A percentile compares a stretch with the other conserved stretches of the same genome.
Evolutionary conservation across 108 stramenopile genomes (phyloP).

Genomic region (Fistulifera solaris): DNA sequence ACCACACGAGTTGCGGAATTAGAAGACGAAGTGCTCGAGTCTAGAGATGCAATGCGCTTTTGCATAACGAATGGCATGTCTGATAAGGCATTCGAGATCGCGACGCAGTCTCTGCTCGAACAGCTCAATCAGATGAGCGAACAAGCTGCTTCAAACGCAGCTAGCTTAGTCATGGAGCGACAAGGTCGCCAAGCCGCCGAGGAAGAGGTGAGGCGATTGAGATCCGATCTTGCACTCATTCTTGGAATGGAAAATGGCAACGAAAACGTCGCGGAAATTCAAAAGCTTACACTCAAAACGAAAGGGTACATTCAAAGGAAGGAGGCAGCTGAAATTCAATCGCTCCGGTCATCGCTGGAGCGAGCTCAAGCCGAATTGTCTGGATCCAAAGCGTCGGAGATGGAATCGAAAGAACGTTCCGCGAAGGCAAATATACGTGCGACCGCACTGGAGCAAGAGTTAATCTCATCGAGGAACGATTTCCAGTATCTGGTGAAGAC

Average conservation of each 20-base stretch:
- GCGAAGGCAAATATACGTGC: conserved; percentile 47
- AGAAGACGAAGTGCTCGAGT: conserved; percentile 32
- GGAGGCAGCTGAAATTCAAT: conserved; percentile 61
- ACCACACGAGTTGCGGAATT: conserved; percentile 4
- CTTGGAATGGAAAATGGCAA: conserved; percentile 47
- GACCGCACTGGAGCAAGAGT: conserved; percentile 63
- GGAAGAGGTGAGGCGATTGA: conserved; percentile 41
- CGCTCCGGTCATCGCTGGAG: conserved; percentile 45
- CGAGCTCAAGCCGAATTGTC: conserved; percentile 55
- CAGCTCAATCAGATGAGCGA: conserved; percentile 50
- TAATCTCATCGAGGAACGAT: conserved; percentile 57
- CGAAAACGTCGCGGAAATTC: conserved; percentile 24
- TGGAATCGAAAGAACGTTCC: conserved; percentile 45
- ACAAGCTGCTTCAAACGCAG: conserved; percentile 29
- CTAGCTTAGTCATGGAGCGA: conserved; percentile 29
- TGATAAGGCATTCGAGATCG: conserved; percentile 52
- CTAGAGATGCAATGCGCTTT: conserved; percentile 51
- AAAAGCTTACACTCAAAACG: conserved; percentile 46
- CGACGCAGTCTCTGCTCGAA: conserved; percentile 47
- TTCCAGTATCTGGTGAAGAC: conserved; percentile 53
- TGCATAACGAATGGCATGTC: conserved; percentile 64
- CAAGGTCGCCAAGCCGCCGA: conserved; percentile 39
- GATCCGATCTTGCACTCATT: conserved; percentile 52
- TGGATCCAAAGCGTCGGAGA: conserved; percentile 44
- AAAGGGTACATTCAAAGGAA: conserved; percentile 40